A percentile compares a stretch with the other conserved stretches of the same genome.
Conservation (phyloP, 352 stramenopile genomes). For the Globisporangium recalcitrans region DNA sequence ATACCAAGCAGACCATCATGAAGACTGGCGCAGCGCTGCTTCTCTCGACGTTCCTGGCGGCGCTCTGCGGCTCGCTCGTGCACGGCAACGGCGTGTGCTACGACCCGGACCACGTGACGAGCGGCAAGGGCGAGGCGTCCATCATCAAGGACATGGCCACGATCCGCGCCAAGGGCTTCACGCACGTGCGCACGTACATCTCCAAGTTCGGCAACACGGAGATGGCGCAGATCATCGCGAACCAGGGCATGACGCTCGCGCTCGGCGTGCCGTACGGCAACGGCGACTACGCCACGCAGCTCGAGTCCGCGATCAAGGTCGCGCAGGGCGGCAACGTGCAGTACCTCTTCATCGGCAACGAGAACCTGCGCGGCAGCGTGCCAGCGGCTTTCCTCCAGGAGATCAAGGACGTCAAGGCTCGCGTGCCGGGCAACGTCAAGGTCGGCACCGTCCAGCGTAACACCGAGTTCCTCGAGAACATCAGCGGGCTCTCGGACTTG, state of each 20-base stretch:
- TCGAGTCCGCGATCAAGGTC: conserved; percentile 34
- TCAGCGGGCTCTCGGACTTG: conserved; percentile 35
- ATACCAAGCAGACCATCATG: conserved; percentile 10
- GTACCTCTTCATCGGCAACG: conserved; percentile 69
- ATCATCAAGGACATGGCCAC: conserved; percentile 42
- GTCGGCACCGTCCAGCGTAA: conserved; percentile 74
- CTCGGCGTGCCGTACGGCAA: conserved; percentile 55
- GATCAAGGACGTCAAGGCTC: conserved; percentile 45
- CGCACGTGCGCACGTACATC: conserved; percentile 69
- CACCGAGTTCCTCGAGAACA: conserved; percentile 46
- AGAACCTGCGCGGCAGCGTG: conserved; percentile 49
- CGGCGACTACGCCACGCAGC: conserved; percentile 41
- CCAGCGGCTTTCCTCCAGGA: conserved; percentile 37
- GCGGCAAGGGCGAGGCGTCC: conserved; percentile 26
- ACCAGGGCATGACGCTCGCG: conserved; percentile 41
- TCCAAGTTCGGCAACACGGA: conserved; percentile 46
- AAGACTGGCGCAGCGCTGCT: conserved; percentile 17
- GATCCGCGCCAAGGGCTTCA: conserved; percentile 51
- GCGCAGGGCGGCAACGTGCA: conserved; percentile 42
- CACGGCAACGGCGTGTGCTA: conserved; percentile 67
- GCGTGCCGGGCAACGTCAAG: conserved; percentile 36
- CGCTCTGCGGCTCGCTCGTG: conserved; percentile 30
- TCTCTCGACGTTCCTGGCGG: conserved; percentile 17
- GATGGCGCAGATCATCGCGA: conserved; percentile 48
- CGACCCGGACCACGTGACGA: conserved; percentile 45